phyloP scores from a whole-genome alignment of 495 filamentous ascomycete genomes.

The Penicillium canescens region DNA sequence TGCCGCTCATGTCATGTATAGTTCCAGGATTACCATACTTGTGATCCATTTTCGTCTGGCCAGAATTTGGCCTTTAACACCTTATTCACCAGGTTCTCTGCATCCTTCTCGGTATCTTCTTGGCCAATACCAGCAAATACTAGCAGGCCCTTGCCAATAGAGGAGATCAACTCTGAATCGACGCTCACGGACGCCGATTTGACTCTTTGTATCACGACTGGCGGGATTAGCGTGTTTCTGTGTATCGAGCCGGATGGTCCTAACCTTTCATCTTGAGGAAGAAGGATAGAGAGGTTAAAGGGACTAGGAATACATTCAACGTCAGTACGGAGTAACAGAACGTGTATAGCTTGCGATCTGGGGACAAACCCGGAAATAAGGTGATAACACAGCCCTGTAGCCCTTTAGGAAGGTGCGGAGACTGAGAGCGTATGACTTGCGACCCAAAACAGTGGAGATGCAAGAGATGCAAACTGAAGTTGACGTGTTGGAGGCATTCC shows the following conservation, averaged over 20 bases:
- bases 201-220: slow-evolving; percentile 92
- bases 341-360: no score
- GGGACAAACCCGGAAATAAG: no score
- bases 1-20: not conserved
- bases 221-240: slow-evolving; percentile 2
- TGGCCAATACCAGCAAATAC: slow-evolving; percentile 90
- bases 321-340: no score
- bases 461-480: no score
- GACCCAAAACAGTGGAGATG: no score
- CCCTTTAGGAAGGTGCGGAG: no score
- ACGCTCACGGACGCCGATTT: slow-evolving; percentile 98
- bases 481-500: not conserved
- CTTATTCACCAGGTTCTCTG: slow-evolving; percentile 78
- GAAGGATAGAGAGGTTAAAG: no score
- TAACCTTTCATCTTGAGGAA: slow-evolving; percentile 50
- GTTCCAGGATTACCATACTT: slow-evolving; percentile 17
- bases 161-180: slow-evolving; percentile 85
- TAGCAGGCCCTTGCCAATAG: slow-evolving; percentile 85
- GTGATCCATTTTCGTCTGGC: slow-evolving; percentile 60
- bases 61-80: slow-evolving; percentile 88
- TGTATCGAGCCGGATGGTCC: not conserved
- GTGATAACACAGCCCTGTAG: no score
- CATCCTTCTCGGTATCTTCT: slow-evolving; percentile 87
- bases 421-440: no score
- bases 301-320: no score